Conservation (phyloP, 2,329 filamentous ascomycete species). For the Didymellaceae sp. region DNA sequence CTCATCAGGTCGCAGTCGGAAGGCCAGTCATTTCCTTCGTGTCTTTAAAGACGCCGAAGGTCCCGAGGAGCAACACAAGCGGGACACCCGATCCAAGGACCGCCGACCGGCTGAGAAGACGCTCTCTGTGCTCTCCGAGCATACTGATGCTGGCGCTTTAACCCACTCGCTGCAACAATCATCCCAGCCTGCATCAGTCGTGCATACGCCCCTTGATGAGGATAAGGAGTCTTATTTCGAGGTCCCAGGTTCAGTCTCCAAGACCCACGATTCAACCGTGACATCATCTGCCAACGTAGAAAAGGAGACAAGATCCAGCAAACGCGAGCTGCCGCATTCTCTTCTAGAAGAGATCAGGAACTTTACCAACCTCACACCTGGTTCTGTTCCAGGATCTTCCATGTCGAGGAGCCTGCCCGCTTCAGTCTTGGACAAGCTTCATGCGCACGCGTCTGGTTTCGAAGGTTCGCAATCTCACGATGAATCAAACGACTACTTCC, state of each 20-base stretch:
- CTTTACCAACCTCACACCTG: constrained; percentile 59
- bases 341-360: constrained; percentile 65
- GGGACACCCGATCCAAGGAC: constrained; percentile 53
- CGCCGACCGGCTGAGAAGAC: constrained; percentile 43
- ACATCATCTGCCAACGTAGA: constrained; percentile 1
- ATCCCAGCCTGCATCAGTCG: constrained; percentile 34
- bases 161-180: constrained; percentile 27
- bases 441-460: constrained; percentile 26
- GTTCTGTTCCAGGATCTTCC: constrained; percentile 53
- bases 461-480: constrained; percentile 28
- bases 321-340: constrained; percentile 52
- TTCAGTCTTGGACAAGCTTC: constrained; percentile 44
- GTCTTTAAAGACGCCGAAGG: constrained; percentile 69
- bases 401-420: constrained; percentile 60
- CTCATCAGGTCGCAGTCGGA: constrained; percentile 65
- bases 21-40: constrained; percentile 70
- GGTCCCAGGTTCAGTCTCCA: constrained; percentile 13
- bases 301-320: constrained; percentile 12
- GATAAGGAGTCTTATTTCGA: constrained; percentile 39
- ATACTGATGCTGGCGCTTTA: constrained; percentile 25
- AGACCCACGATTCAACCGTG: constrained; percentile 9
- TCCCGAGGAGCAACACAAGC: constrained; percentile 59
- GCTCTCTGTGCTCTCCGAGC: constrained; percentile 32
- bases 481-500: constrained; percentile 41
- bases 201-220: constrained; percentile 33